Base-by-base conservation (phyloP, 768 basidiomycete genomes). In the Rhodotorula paludigena region DNA sequence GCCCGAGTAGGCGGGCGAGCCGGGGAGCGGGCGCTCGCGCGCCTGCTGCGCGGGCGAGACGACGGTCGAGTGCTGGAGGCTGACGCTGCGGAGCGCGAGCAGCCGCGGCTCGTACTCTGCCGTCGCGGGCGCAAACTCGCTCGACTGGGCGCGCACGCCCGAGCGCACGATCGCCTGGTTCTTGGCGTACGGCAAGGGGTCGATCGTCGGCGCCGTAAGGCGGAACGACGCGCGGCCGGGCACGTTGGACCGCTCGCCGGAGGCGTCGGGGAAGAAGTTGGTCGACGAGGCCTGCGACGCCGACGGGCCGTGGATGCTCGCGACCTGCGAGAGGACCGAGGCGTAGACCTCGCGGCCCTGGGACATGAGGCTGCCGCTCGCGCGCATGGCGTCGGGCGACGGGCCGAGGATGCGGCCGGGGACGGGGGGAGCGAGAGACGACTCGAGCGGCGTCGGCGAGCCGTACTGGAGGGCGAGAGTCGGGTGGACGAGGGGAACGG, bases 391-490 rank as follows among this genome's bases (percentile, higher is more conserved):
- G 16, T 48, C 33, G 18, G 54, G 55, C 5, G 47, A 33, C 2
- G 52, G 63, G 15, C 71, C 72, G 57, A 73, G 68, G 42, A 73
- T 47, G 7, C 72, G 72, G n/a, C 68, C 72, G 15, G 58, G 64
- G 33, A 73, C 35, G 5, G 72, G 68, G 3, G 64, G 36, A 0
- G 68, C 48, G 39, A 73, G 64, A 28, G 64, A 35, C 10, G 64
- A 60, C 53, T 73, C 72, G 64, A 73, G 64, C 3, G 64, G 68
- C 9, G 72, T 69, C 0, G 65, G 64, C 5, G 64, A 47, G 0
- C 58, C 60, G 62, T 73, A 73, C 45, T 69, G 72, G 18, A 73
- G 68, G 0, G 61, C 67, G 61, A 73, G 72, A 33, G 68, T 67
- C 1, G 61, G 67, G 68, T 73, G 72, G 23, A 65, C 38, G 15